Percentiles rank a stretch among this genome's conserved stretches.
phyloP scores from a whole-genome alignment of 257 asterid species.

The Fraxinus americana region DNA sequence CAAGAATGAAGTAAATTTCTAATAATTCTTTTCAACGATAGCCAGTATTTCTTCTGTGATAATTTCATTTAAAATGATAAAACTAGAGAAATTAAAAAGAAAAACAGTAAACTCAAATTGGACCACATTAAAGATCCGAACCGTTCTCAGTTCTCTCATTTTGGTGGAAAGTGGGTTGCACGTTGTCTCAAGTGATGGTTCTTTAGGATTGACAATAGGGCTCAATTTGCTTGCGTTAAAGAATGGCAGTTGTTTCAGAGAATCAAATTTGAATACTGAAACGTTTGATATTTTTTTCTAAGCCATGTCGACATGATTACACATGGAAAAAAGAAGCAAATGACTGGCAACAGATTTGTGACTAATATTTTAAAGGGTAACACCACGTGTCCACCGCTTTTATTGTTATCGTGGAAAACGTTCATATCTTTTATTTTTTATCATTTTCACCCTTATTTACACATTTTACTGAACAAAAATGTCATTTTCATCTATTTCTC shows the following conservation, averaged over 20 bases:
- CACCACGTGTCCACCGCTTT: too few relatives aligned
- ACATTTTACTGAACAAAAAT: too few relatives aligned
- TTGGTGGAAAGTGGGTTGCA: background rate
- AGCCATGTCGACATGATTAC: conserved; percentile 24
- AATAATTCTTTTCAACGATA: too few relatives aligned
- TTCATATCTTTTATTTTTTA: too few relatives aligned
- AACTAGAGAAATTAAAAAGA: background rate
- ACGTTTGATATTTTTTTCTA: background rate
- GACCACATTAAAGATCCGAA: background rate
- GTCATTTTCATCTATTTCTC: too few relatives aligned
- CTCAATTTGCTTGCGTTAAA: background rate
- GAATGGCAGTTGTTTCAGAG: background rate
- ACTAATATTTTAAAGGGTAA: too few relatives aligned
- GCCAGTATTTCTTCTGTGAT: too few relatives aligned
- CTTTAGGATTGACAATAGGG: too few relatives aligned
- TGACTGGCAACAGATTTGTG: background rate
- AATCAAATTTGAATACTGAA: background rate
- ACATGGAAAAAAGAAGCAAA: background rate
- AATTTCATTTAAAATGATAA: too few relatives aligned
- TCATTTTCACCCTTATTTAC: too few relatives aligned
- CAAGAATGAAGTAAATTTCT: too few relatives aligned
- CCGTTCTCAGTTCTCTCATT: background rate
- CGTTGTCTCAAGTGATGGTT: background rate
- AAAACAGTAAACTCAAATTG: background rate
- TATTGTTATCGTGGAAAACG: too few relatives aligned